Evolutionary conservation across 345 rosid species (phyloP).

Genomic region (Barbarea vulgaris): DNA sequence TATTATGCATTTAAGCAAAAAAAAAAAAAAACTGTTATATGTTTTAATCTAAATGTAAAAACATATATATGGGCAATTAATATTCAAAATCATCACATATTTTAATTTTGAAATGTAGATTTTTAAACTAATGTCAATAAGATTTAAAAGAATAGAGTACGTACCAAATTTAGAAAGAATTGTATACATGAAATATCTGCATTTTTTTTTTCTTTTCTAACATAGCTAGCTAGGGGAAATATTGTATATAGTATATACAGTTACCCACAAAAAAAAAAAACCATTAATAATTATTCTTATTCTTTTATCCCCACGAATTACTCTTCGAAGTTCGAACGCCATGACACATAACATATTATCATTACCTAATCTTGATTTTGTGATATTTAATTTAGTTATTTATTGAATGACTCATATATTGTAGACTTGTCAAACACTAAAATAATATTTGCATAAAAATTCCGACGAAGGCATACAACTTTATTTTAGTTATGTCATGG

Average conservation of each 20-base stretch:
- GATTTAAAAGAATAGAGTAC: background rate
- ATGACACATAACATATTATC: slow-evolving; percentile 35
- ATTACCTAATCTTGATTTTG: slow-evolving; percentile 36
- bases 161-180: background rate
- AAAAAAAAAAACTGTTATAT: background rate
- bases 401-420: slow-evolving; percentile 32
- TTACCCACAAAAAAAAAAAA: slow-evolving; percentile 24
- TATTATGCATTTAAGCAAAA: background rate
- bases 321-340: slow-evolving; percentile 32
- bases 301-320: slow-evolving; percentile 25
- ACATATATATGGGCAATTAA: background rate
- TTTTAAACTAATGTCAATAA: background rate
- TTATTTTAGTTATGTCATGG: slow-evolving; percentile 25
- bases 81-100: slow-evolving; percentile 1
- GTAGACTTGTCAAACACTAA: slow-evolving; percentile 17
- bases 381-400: background rate
- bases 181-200: background rate
- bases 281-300: background rate
- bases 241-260: slow-evolving; percentile 23
- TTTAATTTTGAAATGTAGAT: background rate
- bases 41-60: background rate
- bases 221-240: slow-evolving; percentile 25
- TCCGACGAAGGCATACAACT: slow-evolving; percentile 35
- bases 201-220: background rate
- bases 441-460: slow-evolving; percentile 16